Evolutionary conservation across 1,139 yeast genomes (phyloP), one percentile per base, ranked within the genome.

Genomic region (Candida sp.): DNA sequence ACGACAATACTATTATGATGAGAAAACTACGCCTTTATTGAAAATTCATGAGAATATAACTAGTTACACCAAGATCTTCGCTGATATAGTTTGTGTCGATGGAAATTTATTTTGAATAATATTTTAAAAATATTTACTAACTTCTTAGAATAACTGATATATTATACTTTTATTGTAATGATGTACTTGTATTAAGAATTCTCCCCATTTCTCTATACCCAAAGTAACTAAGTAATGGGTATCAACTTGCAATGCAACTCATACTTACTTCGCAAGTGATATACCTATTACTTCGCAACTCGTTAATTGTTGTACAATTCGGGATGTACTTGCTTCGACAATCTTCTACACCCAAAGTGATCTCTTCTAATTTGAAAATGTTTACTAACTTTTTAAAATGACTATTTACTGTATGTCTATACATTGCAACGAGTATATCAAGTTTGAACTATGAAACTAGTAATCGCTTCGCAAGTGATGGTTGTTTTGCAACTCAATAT

Each of bases 51-150:
- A 68, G 70, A 66, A 57, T 54, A 62, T 49, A 60, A 56, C 56
- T 65, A 68, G 62, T 61, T 62, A 67, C 75, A 69, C 74, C 75
- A 69, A 69, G 75, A 69, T 69, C 75, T 69, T 63, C 73, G 67
- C 75, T 69, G 75, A 69, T 19, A 45, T 35, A 22, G 30, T 30
- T 11, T 30, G 33, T 30, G 33, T 30, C 9, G 19, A 30, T 9
- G 4, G 33, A n/a, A n/a, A 6, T n/a, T 8, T n/a, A 3, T 22
- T 22, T 21, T n/a, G n/a, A 5, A 21, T 8, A 21, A 27, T 25
- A 11, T 23, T 25, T 35, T 12, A n/a, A n/a, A 21, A 5, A 9
- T 2, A 22, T 35, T 39, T 21, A 23, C 22, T 34, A 34, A 19
- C 38, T 19, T 7, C 7, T 11, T 27, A 7, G 7, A 27, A 27